Evolutionary conservation across 2,329 filamentous ascomycete species (phyloP).

Genomic region (Cercospora nicotianae): DNA sequence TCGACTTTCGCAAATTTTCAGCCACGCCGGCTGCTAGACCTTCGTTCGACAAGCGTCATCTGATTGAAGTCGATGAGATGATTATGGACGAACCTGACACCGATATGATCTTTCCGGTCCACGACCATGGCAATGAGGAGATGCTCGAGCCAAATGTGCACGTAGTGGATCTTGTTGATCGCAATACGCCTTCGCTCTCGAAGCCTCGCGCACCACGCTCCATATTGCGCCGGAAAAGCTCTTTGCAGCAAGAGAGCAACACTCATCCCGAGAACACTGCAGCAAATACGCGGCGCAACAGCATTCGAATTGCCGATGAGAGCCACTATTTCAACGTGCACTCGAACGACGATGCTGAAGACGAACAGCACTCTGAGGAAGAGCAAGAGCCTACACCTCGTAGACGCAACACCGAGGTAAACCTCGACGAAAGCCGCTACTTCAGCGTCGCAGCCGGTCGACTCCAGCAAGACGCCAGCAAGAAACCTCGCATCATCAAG

Average conservation of each 20-base stretch:
- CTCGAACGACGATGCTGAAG: not conserved
- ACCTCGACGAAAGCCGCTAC: slow-evolving; percentile 28
- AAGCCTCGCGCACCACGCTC: slow-evolving; percentile 23
- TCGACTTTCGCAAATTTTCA: slow-evolving; percentile 18
- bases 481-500: slow-evolving; percentile 21
- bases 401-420: slow-evolving; percentile 29
- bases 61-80: slow-evolving; percentile 32
- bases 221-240: slow-evolving; percentile 29
- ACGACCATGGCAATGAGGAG: not conserved
- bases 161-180: not conserved
- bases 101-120: not conserved
- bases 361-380: not conserved
- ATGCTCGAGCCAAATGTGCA: slow-evolving; percentile 4
- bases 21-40: slow-evolving; percentile 3
- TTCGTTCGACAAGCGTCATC: slow-evolving; percentile 7
- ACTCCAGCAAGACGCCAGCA: slow-evolving; percentile 12
- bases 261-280: slow-evolving; percentile 26
- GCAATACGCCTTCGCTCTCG: not conserved
- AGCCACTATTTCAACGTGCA: slow-evolving; percentile 3
- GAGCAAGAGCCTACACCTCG: not conserved
- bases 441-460: slow-evolving; percentile 26
- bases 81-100: slow-evolving; percentile 15
- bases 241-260: slow-evolving; percentile 9
- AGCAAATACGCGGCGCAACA: slow-evolving; percentile 35
- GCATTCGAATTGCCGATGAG: slow-evolving; percentile 7